Evolutionary conservation across 257 asterid species (phyloP).

Genomic region (Coffea canephora): DNA sequence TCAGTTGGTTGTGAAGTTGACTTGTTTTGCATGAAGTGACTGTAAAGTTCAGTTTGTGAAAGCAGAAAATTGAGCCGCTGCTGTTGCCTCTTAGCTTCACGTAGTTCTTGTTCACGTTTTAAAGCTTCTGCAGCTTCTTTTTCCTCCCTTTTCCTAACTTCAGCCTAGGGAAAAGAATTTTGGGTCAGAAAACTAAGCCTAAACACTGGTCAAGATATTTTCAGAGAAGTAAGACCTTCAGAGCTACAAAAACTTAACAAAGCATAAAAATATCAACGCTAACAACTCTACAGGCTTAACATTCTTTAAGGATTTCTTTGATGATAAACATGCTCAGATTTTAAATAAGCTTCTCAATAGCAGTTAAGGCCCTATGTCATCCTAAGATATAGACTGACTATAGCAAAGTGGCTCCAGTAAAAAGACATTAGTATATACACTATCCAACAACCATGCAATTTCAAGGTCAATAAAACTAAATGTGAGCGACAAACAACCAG

Average conservation of each 20-base stretch:
- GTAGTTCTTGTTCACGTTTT: slow-evolving; percentile 97
- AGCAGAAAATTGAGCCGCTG: slow-evolving; percentile 95
- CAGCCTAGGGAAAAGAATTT: slow-evolving; percentile 60
- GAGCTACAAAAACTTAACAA: background rate
- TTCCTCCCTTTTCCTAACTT: slow-evolving; percentile 94
- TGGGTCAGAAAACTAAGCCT: slow-evolving; percentile 15
- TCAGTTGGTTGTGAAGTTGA: slow-evolving; percentile 64
- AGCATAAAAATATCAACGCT: background rate
- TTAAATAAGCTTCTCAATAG: background rate
- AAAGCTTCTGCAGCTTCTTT: slow-evolving; percentile 99
- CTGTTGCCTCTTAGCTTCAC: slow-evolving; percentile 98
- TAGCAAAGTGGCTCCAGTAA: background rate
- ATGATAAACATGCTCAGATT: background rate
- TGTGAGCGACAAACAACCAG: background rate
- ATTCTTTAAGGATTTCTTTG: slow-evolving; percentile 1
- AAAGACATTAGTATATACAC: background rate
- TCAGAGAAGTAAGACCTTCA: slow-evolving; percentile 1
- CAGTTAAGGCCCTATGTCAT: background rate
- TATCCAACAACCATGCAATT: background rate
- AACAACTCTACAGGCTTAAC: background rate
- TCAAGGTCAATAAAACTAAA: background rate
- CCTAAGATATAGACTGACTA: background rate
- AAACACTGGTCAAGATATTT: background rate
- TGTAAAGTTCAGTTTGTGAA: slow-evolving; percentile 97
- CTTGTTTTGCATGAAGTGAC: slow-evolving; percentile 99